Base-by-base conservation (phyloP, 2,329 filamentous ascomycete genomes). In the Clarireedia homoeocarpa region DNA sequence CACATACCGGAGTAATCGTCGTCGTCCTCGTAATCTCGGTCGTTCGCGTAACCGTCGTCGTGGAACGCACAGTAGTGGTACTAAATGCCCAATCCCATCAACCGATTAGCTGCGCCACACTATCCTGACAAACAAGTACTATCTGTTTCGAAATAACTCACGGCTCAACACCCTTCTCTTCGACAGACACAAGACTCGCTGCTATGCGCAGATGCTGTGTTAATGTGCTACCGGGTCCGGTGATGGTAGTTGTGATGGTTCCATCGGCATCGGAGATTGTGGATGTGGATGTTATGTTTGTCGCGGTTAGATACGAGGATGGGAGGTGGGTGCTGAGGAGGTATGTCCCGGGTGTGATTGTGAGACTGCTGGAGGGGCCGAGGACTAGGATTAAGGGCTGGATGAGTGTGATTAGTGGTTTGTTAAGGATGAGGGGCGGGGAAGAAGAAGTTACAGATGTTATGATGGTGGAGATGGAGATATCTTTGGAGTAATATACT, bases 391-490 rank as follows among this genome's bases (percentile, higher is more conserved):
- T 53, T 3, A 46, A 55, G 20, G 52, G 56, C 62, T 63, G n/a
- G 48, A 34, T 20, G 23, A 24, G 26, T 5, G 23, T 34, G 12
- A 6, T 26, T 42, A 17, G 17, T 42, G 15, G 6, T 2, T 6
- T 42, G 39, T 9, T 5, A 1, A 47, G 12, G 2, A 17, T 7
- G 45, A 5, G 3, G 45, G n/a, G 44, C 1, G 34, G 24, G 9
- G 44, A 40, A 15, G 7, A 1, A 6, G 2, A 5, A 27, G 57
- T 46, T 59, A 66, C 65, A 4, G 56, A 57, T 46, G 48, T 39
- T 20, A 66, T 55, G 1, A 53, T 40, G 38, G 62, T 63, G 6
- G 61, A 63, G 7, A 65, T 36, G 2, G 48, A 57, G 4, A 66
- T 23, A 3, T 54, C 59, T 6, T 57, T 61, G 2, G 62, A 63